A percentile compares a stretch with the other conserved stretches of the same genome.
These are phyloP conservation scores for Chrysoporthe cubensis DNA, from an alignment of 2,329 filamentous ascomycete genomes.

Conservation along the genomic window DNA sequence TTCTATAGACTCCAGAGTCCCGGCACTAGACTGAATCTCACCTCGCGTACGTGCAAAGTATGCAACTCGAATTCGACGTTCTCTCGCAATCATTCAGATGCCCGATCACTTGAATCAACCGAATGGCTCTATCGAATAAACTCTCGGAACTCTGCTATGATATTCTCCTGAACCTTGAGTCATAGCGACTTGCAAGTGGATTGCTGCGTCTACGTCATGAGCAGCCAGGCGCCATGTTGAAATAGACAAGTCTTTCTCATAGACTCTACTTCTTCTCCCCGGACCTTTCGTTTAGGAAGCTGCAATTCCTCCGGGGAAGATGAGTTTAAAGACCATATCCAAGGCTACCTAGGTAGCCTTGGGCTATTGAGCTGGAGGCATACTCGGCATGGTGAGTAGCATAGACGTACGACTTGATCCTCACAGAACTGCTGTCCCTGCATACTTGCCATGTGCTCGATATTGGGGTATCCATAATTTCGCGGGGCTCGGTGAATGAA, in stretches of 20 bases:
- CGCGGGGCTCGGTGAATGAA: not conserved
- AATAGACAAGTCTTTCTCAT: not conserved
- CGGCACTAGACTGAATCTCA: not conserved
- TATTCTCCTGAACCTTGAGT: not conserved
- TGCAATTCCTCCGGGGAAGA: not conserved
- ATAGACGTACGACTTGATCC: not conserved
- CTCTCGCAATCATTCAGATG: not conserved
- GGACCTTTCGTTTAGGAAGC: not conserved
- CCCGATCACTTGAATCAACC: not conserved
- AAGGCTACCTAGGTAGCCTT: not conserved
- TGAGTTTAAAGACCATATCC: not conserved
- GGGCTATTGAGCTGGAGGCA: not conserved
- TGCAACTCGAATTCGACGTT: not conserved
- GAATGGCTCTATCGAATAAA: not conserved
- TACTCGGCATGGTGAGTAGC: not conserved
- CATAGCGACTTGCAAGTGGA: not conserved
- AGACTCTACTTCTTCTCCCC: not conserved
- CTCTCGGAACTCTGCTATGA: not conserved
- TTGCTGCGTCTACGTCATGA: not conserved
- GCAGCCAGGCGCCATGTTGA: not conserved
- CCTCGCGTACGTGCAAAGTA: not conserved
- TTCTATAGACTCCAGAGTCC: not conserved
- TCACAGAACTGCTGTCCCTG: not conserved
- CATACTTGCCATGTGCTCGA: slow-evolving; percentile 7
- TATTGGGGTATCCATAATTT: slow-evolving; percentile 7